Base-by-base conservation (phyloP, 2,329 filamentous ascomycete genomes). In the Hymenotorrendiella dingleyae region DNA sequence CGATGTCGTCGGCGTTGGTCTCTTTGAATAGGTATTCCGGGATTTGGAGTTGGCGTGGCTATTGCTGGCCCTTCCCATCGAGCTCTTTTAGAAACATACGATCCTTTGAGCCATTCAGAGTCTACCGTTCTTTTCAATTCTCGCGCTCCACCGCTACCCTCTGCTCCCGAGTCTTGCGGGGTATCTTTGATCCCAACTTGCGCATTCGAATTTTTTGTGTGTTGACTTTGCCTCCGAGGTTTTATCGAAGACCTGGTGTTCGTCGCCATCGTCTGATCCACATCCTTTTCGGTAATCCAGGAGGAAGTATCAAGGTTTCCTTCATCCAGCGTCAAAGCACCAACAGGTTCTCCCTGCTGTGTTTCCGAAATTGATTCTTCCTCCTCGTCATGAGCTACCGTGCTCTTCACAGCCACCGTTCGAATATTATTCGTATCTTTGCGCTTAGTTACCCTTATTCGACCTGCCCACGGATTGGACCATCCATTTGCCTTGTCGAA, bases 391-490 rank as follows among this genome's bases (percentile, higher is more conserved):
- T n/a, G n/a, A n/a, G n/a, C n/a, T n/a, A n/a, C n/a, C n/a, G n/a
- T n/a, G n/a, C n/a, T n/a, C n/a, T n/a, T n/a, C n/a, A n/a, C n/a
- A n/a, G n/a, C n/a, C n/a, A n/a, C n/a, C n/a, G n/a, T n/a, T n/a
- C n/a, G n/a, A n/a, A n/a, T n/a, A n/a, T n/a, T n/a, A n/a, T n/a
- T n/a, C n/a, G n/a, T n/a, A n/a, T n/a, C n/a, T n/a, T n/a, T n/a
- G n/a, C n/a, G n/a, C n/a, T n/a, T n/a, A n/a, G n/a, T n/a, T n/a
- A n/a, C n/a, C n/a, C n/a, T n/a, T n/a, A n/a, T n/a, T n/a, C n/a
- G n/a, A n/a, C n/a, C n/a, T n/a, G n/a, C n/a, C 74, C 74, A 78
- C 11, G 74, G 74, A 48, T 77, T 76, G 23, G 58, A 54, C 74
- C 74, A 78, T 17, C 70, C 70, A 2, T 61, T 66, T 29, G 63